These are phyloP conservation scores for Aureobasidium sp. DNA, from an alignment of 2,329 filamentous ascomycete species.

Conservation along the genomic window DNA sequence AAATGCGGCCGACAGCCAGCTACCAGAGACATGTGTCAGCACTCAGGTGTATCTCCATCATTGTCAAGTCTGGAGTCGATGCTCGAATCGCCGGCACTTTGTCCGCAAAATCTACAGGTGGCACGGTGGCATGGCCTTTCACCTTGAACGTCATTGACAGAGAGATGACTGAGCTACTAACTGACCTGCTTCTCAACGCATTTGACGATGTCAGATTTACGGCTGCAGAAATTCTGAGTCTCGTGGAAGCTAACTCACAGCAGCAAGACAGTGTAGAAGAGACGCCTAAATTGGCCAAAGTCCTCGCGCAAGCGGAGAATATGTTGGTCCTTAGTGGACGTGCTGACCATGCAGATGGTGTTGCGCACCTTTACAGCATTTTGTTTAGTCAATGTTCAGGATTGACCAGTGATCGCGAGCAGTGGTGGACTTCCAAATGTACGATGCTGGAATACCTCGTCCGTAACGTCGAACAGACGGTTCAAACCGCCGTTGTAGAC, in stretches of 20 bases:
- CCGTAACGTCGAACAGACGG: constrained; percentile 54
- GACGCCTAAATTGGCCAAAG: background rate
- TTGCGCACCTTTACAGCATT: constrained; percentile 67
- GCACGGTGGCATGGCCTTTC: constrained; percentile 44
- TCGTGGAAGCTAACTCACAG: constrained; percentile 30
- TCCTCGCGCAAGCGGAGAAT: constrained; percentile 35
- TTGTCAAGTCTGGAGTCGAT: constrained; percentile 64
- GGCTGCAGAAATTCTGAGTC: constrained; percentile 40
- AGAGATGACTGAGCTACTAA: constrained; percentile 51
- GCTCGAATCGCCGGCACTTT: constrained; percentile 30
- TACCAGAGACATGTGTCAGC: constrained; percentile 85
- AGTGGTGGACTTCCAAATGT: constrained; percentile 33
- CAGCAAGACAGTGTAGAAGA: background rate
- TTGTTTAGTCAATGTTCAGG: constrained; percentile 40
- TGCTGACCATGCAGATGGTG: constrained; percentile 86
- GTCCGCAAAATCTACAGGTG: constrained; percentile 41
- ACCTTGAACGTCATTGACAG: constrained; percentile 36
- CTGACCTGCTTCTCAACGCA: constrained; percentile 77
- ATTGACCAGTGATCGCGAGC: background rate
- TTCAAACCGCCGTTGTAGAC: constrained; percentile 54
- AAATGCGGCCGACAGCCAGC: constrained; percentile 72
- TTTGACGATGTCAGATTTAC: constrained; percentile 79
- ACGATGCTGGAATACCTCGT: constrained; percentile 52
- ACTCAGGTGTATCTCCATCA: constrained; percentile 58
- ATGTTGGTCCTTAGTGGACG: constrained; percentile 64